Conservation (phyloP, 306 rosid genomes). For the Biancaea sappan region DNA sequence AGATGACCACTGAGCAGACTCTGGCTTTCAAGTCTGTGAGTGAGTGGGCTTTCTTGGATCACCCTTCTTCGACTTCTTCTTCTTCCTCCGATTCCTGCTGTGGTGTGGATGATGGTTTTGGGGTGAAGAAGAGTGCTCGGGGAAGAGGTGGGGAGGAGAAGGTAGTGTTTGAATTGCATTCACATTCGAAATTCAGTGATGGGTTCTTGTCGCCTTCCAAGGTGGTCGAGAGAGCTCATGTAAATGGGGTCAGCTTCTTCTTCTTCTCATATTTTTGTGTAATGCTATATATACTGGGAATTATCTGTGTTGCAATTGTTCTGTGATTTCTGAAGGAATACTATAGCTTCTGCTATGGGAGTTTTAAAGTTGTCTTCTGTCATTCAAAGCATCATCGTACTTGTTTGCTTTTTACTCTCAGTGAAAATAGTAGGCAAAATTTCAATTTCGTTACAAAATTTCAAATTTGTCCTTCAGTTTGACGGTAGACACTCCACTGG, state of each 20-base stretch:
- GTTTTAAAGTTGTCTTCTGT: neutral
- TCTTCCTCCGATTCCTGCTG: constrained; percentile 50
- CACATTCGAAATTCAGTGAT: constrained; percentile 91
- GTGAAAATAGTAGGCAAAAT: no score
- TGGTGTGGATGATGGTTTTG: constrained; percentile 73
- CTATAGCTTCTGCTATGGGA: neutral
- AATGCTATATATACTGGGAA: neutral
- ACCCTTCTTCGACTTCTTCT: no score
- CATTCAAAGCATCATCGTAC: neutral
- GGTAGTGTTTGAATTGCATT: constrained; percentile 82
- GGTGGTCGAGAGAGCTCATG: constrained; percentile 85
- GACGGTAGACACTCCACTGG: no score
- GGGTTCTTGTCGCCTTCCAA: constrained; percentile 92
- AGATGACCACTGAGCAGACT: constrained; percentile 83
- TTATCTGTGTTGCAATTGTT: neutral
- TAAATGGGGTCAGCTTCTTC: constrained; percentile 74
- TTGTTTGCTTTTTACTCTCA: no score
- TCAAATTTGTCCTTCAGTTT: no score
- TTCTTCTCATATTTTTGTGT: neutral
- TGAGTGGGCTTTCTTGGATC: constrained; percentile 83
- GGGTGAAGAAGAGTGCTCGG: constrained; percentile 51
- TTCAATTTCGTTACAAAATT: no score
- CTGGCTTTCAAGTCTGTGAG: constrained; percentile 72
- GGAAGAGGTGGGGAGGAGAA: constrained; percentile 57
- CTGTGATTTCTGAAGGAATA: neutral